Percentiles rank a stretch among this genome's conserved stretches.
Conservation (phyloP, 2,329 filamentous ascomycete genomes). For the Periconia macrospinosa region DNA sequence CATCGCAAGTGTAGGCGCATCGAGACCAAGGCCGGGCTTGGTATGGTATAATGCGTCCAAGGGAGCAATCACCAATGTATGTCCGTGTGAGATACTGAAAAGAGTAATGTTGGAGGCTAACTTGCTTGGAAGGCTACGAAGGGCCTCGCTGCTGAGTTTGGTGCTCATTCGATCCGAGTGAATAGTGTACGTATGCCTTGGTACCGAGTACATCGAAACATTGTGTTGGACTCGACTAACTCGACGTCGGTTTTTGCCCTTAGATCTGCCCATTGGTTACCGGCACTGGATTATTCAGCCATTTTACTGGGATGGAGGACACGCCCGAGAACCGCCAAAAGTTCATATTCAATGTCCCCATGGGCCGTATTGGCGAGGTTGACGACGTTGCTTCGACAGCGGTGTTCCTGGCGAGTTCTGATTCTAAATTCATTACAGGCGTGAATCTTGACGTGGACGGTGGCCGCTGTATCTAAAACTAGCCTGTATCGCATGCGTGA, state of each 20-base stretch:
- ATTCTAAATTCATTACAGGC: slow-evolving; percentile 64
- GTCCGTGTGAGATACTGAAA: slow-evolving; percentile 9
- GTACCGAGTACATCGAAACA: no score
- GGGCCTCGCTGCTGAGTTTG: slow-evolving; percentile 73
- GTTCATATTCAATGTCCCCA: slow-evolving; percentile 60
- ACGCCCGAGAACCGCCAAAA: slow-evolving; percentile 58
- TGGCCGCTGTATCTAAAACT: slow-evolving; percentile 38
- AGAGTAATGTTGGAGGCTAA: neutral
- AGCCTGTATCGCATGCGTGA: neutral
- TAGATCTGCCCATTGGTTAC: slow-evolving; percentile 68
- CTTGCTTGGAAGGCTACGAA: slow-evolving; percentile 53
- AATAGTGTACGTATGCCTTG: slow-evolving; percentile 50
- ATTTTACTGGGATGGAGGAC: slow-evolving; percentile 63
- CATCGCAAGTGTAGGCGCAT: slow-evolving; percentile 66
- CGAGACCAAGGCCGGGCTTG: slow-evolving; percentile 60
- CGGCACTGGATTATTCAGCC: slow-evolving; percentile 63
- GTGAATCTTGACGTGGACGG: slow-evolving; percentile 47
- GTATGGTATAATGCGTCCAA: slow-evolving; percentile 11
- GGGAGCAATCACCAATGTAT: slow-evolving; percentile 26
- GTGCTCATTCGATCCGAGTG: slow-evolving; percentile 70
- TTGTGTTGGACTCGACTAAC: neutral
- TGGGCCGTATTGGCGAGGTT: slow-evolving; percentile 61
- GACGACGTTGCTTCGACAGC: slow-evolving; percentile 63
- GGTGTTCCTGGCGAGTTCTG: slow-evolving; percentile 60
- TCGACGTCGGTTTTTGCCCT: neutral